Evolutionary conservation across 257 asterid species (phyloP).

Genomic region (Schizonepeta tenuifolia): DNA sequence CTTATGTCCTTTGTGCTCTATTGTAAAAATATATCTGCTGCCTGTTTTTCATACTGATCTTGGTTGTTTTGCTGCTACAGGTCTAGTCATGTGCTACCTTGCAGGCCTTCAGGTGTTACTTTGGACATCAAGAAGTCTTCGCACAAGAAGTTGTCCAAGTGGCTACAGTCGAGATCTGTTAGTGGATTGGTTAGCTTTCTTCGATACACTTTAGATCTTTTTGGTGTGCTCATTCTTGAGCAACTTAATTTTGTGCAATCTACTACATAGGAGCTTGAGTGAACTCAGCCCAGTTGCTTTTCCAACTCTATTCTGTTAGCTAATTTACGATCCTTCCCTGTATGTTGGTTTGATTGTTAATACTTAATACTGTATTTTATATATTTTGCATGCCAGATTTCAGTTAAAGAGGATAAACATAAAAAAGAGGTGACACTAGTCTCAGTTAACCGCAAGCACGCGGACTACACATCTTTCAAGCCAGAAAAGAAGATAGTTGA

Average conservation of each 20-base stretch:
- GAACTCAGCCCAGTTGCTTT: conserved; percentile 6
- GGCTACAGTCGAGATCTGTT: conserved; percentile 86
- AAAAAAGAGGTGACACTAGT: conserved; percentile 69
- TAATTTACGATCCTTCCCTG: conserved; percentile 15
- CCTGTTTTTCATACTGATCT: conserved; percentile 22
- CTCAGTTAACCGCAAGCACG: conserved; percentile 77
- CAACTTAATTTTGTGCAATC: conserved; percentile 13
- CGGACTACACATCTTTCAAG: conserved; percentile 72
- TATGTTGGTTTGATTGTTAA: conserved; percentile 18
- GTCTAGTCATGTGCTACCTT: conserved; percentile 90
- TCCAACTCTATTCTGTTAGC: conserved; percentile 1
- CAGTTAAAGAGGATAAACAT: conserved; percentile 89
- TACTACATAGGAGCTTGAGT: neutral
- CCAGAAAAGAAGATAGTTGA: conserved; percentile 82
- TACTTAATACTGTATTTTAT: conserved; percentile 15
- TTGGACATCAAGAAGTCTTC: conserved; percentile 93
- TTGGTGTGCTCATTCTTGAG: conserved; percentile 6
- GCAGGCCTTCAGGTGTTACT: conserved; percentile 80
- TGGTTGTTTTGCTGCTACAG: conserved; percentile 50
- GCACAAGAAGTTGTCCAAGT: conserved; percentile 90
- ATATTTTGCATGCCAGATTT: conserved; percentile 59
- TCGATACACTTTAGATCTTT: conserved; percentile 12
- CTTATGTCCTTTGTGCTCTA: neutral
- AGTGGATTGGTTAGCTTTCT: conserved; percentile 63
- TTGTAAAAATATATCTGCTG: conserved; percentile 1